Evolutionary conservation across 2,329 filamentous ascomycete genomes (phyloP), one percentile per base, ranked within the genome.

Genomic region (Penicillium italicum): DNA sequence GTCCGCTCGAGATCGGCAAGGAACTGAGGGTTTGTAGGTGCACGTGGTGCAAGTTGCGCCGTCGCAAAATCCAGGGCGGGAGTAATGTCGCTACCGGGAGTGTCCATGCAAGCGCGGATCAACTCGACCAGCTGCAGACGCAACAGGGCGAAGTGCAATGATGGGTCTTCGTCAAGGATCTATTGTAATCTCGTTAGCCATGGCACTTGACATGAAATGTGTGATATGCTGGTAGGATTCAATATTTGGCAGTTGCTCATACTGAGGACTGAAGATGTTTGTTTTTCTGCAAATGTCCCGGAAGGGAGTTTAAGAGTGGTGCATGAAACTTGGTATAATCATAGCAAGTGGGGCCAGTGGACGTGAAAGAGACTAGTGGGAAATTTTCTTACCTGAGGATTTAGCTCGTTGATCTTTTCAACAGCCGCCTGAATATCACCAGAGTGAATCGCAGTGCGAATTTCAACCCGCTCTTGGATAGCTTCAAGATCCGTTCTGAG

Each of bases 311-410:
- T 97, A 94, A 91, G 94, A 91, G 94, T 99, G 94, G 94, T 99
- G 94, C 94, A 99, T 99, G 93, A 96, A 92, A 82, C 88, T 65
- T 82, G 83, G 81, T 90, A 81, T 96, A 96, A 99, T 99, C 94
- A 94, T 92, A 77, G 83, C 82, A 84, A 78, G 57, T 59, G 48
- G 51, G 33, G 33, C 24, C 20, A 36, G 45, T 56, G 31, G 51
- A 40, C 44, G 46, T 57, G 40, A 53, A 58, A 31, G 24, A 34
- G 28, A 20, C 20, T 71, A 12, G 18, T 31, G n/a, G 9, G 38
- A 0, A n/a, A 48, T 24, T 44, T n/a, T 73, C 89, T 77, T 86
- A 99, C 94, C 84, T 94, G 86, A 64, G 91, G 89, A 64, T 96
- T 90, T 33, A 95, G 78, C 63, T 96, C 90, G 70, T 97, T 97